These are phyloP conservation scores for Myrica gale DNA, from an alignment of 306 rosid genomes.

Conservation along the genomic window DNA sequence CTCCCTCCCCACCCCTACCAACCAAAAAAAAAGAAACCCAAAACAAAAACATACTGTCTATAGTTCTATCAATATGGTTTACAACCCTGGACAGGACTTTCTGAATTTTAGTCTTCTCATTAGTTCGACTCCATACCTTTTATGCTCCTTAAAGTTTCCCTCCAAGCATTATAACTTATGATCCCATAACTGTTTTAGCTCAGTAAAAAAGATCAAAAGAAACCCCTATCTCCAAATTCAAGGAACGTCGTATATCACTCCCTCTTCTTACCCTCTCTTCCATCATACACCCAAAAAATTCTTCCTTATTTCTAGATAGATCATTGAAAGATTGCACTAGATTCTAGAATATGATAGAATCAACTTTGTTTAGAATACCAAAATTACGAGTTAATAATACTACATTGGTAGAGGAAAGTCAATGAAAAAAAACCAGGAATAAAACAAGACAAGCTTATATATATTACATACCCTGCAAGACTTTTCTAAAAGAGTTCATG, in stretches of 20 bases:
- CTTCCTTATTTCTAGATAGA: neutral
- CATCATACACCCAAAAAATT: neutral
- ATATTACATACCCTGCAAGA: neutral
- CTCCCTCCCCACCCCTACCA: too few relatives aligned
- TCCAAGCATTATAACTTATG: neutral
- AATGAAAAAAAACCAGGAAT: neutral
- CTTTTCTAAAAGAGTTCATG: slow-evolving; percentile 1
- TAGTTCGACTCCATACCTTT: neutral
- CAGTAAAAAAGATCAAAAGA: neutral
- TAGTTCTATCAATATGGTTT: too few relatives aligned
- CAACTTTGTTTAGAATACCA: neutral
- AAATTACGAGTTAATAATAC: neutral
- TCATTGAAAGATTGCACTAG: neutral
- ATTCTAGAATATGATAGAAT: neutral
- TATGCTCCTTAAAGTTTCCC: neutral
- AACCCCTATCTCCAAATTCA: neutral
- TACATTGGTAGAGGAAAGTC: neutral
- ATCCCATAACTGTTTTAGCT: neutral
- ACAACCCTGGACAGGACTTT: neutral
- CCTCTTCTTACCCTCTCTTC: neutral
- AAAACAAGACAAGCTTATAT: neutral
- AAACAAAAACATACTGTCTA: too few relatives aligned
- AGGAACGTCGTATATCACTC: neutral
- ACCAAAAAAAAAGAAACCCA: too few relatives aligned
- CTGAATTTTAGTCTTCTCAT: neutral